Evolutionary conservation across 306 rosid genomes (phyloP).

Genomic region (Fragaria nilgerrensis): DNA sequence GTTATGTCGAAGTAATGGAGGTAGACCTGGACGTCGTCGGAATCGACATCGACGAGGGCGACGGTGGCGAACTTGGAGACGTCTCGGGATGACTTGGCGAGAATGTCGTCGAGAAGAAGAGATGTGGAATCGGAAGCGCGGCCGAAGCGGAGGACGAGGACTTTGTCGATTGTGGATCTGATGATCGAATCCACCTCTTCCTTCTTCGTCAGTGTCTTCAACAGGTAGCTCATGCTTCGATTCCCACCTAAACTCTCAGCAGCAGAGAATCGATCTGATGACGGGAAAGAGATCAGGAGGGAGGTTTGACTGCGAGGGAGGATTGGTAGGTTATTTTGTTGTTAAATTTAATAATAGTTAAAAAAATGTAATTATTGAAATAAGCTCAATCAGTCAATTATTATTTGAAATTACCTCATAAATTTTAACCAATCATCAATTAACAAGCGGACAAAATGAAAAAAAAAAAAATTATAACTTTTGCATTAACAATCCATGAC

Average conservation of each 20-base stretch:
- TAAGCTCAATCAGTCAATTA: too few species aligned
- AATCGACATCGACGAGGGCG: slow-evolving; percentile 74
- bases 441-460: too few species aligned
- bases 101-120: slow-evolving; percentile 73
- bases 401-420: too few species aligned
- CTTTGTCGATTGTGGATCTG: slow-evolving; percentile 75
- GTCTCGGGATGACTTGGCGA: slow-evolving; percentile 67
- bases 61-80: slow-evolving; percentile 82
- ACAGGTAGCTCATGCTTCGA: slow-evolving; percentile 34
- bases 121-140: slow-evolving; percentile 57
- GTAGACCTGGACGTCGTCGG: slow-evolving; percentile 69
- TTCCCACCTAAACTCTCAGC: not conserved
- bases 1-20: slow-evolving; percentile 76
- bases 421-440: too few species aligned
- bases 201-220: slow-evolving; percentile 56
- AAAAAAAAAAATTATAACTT: too few species aligned
- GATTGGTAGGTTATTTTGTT: too few species aligned
- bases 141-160: slow-evolving; percentile 84
- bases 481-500: too few species aligned
- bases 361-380: too few species aligned
- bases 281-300: too few species aligned
- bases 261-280: too few species aligned
- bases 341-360: too few species aligned
- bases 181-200: slow-evolving; percentile 68
- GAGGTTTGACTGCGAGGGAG: too few species aligned